phyloP scores from a whole-genome alignment of 164 flowering plant genomes.

The Sedum album region DNA sequence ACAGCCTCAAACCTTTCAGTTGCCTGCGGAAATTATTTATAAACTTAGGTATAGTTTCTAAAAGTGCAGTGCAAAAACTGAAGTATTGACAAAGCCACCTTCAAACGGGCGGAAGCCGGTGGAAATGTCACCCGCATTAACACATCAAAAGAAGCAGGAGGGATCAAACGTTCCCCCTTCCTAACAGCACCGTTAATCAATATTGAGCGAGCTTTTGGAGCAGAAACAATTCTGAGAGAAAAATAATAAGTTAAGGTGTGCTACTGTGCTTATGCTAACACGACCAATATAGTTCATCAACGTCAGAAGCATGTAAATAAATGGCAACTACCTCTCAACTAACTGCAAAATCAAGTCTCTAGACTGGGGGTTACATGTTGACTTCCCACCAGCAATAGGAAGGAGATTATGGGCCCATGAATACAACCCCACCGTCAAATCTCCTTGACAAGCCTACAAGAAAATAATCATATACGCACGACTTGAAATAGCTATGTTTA shows the following conservation, averaged over 20 bases:
- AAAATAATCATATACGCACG: neutral
- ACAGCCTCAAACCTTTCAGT: conserved; percentile 87
- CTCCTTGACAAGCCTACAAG: conserved; percentile 68
- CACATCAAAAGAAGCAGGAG: conserved; percentile 61
- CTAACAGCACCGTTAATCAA: conserved; percentile 71
- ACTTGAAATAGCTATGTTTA: neutral
- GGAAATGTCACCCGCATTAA: conserved; percentile 67
- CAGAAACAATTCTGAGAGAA: conserved; percentile 49
- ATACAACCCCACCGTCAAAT: conserved; percentile 65
- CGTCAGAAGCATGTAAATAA: neutral
- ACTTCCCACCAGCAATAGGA: conserved; percentile 57
- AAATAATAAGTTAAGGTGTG: neutral
- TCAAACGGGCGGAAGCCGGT: conserved; percentile 51
- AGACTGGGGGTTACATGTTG: conserved; percentile 60
- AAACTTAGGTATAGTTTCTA: neutral
- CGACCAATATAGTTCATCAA: neutral
- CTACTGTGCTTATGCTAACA: neutral
- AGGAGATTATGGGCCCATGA: conserved; percentile 58
- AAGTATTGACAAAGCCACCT: conserved; percentile 36
- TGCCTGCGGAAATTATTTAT: conserved; percentile 36
- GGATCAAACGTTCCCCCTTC: conserved; percentile 82
- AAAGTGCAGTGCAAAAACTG: neutral
- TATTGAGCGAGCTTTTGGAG: conserved; percentile 68
- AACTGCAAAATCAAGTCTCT: conserved; percentile 83
- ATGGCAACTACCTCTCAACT: conserved; percentile 57